Conservation (phyloP, 2,329 filamentous ascomycete genomes). For the Fusarium sublunatum region DNA sequence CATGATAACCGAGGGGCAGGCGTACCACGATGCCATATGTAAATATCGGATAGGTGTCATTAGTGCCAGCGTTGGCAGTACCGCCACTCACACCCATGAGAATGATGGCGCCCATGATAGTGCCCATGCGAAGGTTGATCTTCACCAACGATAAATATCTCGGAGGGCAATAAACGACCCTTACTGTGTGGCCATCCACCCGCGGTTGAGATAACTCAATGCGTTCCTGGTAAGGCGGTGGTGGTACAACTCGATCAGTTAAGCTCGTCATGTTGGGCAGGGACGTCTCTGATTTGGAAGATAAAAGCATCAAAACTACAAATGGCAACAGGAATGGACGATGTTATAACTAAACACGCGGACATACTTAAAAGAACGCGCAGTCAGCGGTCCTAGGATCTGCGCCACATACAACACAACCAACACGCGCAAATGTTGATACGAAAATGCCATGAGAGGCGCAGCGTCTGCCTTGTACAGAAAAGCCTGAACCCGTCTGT, state of each 20-base stretch:
- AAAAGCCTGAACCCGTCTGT: neutral
- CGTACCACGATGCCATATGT: neutral
- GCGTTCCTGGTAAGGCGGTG: neutral
- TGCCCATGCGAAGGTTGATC: neutral
- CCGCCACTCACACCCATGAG: neutral
- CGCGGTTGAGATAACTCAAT: neutral
- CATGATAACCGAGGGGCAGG: neutral
- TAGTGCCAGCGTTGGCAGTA: neutral
- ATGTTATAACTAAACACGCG: neutral
- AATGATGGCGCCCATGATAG: neutral
- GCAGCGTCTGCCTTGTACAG: neutral
- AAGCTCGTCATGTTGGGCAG: neutral
- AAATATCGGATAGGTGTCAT: neutral
- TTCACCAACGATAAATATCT: neutral
- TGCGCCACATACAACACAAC: neutral
- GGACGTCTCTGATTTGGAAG: neutral
- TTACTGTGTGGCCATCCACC: neutral
- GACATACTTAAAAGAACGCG: neutral
- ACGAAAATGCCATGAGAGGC: neutral
- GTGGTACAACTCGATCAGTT: neutral
- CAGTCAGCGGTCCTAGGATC: neutral
- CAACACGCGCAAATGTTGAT: neutral
- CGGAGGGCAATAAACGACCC: neutral
- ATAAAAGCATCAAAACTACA: neutral
- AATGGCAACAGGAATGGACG: too few relatives aligned